These are phyloP conservation scores for Lentinula boryana DNA, from an alignment of 768 basidiomycete genomes.

Conservation along the genomic window DNA sequence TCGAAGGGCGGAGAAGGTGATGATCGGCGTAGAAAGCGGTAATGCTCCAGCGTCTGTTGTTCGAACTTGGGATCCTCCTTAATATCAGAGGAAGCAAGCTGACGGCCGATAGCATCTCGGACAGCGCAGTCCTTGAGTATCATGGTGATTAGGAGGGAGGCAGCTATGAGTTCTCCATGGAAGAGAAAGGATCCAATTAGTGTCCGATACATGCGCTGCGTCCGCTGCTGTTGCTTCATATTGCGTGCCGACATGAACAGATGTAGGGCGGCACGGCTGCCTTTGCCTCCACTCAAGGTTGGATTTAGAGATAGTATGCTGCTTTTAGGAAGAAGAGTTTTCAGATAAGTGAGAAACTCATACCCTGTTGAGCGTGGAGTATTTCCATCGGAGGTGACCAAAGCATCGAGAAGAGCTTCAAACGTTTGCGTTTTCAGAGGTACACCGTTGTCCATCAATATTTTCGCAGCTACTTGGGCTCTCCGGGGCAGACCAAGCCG, in stretches of 20 bases:
- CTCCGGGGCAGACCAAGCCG: constrained; percentile 41
- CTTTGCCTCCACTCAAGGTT: neutral
- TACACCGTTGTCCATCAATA: constrained; percentile 51
- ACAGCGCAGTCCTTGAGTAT: constrained; percentile 43
- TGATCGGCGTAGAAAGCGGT: neutral
- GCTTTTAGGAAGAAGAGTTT: constrained; percentile 8
- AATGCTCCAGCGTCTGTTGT: neutral
- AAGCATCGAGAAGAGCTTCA: constrained; percentile 31
- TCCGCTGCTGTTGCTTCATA: constrained; percentile 14
- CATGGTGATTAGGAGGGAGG: constrained; percentile 41
- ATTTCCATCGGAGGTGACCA: constrained; percentile 9
- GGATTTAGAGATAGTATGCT: constrained; percentile 12
- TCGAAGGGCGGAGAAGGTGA: constrained; percentile 10
- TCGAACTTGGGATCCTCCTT: neutral
- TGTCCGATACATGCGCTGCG: constrained; percentile 35
- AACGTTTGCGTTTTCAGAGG: constrained; percentile 44
- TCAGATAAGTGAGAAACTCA: neutral
- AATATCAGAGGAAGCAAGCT: constrained; percentile 9
- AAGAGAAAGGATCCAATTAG: constrained; percentile 39
- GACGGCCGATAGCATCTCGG: constrained; percentile 17
- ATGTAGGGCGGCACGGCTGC: neutral
- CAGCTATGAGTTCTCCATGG: constrained; percentile 51
- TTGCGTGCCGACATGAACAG: constrained; percentile 1
- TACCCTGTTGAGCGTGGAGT: constrained; percentile 8
- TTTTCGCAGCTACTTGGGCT: constrained; percentile 41